Conservation (phyloP, 2,329 filamentous ascomycete genomes). For the Lasiodiplodia sp. region DNA sequence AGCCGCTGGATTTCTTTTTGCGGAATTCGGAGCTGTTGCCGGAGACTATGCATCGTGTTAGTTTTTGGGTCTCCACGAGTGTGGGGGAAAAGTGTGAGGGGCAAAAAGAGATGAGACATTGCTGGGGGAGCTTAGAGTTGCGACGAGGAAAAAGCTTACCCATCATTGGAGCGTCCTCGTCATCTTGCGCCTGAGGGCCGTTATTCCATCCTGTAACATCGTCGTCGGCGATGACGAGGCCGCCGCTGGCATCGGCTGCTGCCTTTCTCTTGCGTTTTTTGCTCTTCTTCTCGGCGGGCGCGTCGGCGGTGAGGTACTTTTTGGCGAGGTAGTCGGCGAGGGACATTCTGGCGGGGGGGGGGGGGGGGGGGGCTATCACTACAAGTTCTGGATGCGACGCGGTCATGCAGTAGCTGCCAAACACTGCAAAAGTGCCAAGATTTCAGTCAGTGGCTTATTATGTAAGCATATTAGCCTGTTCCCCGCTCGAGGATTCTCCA, state of each 20-base stretch:
- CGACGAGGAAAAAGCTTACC: slow-evolving; percentile 37
- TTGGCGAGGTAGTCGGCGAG: slow-evolving; percentile 88
- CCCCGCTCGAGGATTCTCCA: slow-evolving; percentile 1
- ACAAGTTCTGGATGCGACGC: slow-evolving; percentile 28
- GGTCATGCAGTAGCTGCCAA: not conserved
- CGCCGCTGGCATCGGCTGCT: slow-evolving; percentile 40
- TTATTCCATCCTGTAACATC: slow-evolving; percentile 60
- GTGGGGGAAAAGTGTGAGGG: not conserved
- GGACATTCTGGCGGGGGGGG: slow-evolving; percentile 63
- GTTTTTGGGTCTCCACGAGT: too few relatives aligned
- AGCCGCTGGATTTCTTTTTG: slow-evolving; percentile 68
- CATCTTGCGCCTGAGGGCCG: slow-evolving; percentile 61
- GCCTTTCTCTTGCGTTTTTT: slow-evolving; percentile 61
- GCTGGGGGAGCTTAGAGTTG: slow-evolving; percentile 31
- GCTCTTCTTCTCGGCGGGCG: slow-evolving; percentile 52
- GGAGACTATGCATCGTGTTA: slow-evolving; percentile 31
- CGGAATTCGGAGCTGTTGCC: slow-evolving; percentile 63
- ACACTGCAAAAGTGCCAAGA: slow-evolving; percentile 15
- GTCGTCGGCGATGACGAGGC: slow-evolving; percentile 60
- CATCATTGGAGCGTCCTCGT: slow-evolving; percentile 60
- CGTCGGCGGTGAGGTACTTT: slow-evolving; percentile 81
- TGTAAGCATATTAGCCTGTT: not conserved
- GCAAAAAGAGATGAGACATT: slow-evolving; percentile 42
- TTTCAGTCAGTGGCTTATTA: not conserved
- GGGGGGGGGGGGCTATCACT: too few relatives aligned